A percentile compares a stretch with the other conserved stretches of the same genome.
Conservation (phyloP, 306 rosid species). For the Pachyrhizus erosus region DNA sequence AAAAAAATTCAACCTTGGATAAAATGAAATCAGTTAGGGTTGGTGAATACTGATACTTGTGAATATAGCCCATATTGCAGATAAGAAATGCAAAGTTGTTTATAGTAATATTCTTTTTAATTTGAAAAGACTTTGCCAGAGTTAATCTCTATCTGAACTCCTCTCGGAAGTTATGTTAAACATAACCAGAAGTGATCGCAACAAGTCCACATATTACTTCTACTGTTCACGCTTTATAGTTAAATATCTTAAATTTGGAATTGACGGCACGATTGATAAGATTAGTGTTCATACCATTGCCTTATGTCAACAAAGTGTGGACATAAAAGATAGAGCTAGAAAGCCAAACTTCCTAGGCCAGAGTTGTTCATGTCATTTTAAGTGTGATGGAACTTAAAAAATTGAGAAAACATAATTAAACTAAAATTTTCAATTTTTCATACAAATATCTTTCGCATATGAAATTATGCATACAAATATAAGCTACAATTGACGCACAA, state of each 20-base stretch:
- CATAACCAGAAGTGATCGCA: neutral
- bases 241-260: slow-evolving; percentile 13
- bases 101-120: no score
- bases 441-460: neutral
- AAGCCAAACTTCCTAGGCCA: neutral
- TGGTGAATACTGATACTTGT: no score
- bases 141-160: no score
- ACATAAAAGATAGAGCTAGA: slow-evolving; percentile 9
- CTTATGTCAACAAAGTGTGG: slow-evolving; percentile 19
- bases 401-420: neutral
- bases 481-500: neutral
- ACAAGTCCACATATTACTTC: neutral
- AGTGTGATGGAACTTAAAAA: neutral
- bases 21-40: no score
- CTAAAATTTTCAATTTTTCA: neutral
- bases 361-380: neutral
- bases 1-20: no score
- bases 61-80: no score
- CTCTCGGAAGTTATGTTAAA: neutral
- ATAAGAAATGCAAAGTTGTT: no score
- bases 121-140: no score
- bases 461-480: neutral
- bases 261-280: neutral
- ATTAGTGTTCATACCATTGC: neutral
- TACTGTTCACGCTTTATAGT: neutral